A percentile compares a stretch with the other conserved stretches of the same genome.
Conservation (phyloP, 23 red algal species). For the Gracilaria gracilis region DNA sequence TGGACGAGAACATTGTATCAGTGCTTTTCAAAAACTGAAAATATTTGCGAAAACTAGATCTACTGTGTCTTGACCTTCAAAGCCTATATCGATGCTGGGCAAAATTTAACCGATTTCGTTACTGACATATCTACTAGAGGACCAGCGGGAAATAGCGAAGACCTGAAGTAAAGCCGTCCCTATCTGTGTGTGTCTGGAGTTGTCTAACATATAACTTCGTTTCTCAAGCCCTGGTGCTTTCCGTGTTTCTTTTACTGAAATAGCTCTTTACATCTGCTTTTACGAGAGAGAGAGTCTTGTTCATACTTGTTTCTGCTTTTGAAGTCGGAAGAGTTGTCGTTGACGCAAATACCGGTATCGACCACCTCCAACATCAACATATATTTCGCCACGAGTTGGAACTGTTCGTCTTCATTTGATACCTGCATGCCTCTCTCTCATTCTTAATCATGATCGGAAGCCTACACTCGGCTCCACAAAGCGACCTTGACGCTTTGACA, state of each 20-base stretch:
- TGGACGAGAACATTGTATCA: no score
- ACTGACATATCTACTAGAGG: no score
- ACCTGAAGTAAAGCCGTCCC: not conserved
- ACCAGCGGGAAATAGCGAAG: not conserved
- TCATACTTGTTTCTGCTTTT: not conserved
- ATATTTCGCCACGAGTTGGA: not conserved
- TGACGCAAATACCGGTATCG: not conserved
- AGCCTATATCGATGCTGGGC: no score
- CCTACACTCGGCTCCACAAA: conserved; percentile 39
- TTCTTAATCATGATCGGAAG: conserved; percentile 23
- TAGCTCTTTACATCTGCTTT: no score
- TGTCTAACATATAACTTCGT: not conserved
- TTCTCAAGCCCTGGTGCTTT: not conserved
- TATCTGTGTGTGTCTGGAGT: not conserved
- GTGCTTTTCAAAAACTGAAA: no score
- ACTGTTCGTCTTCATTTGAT: not conserved
- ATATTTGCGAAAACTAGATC: no score
- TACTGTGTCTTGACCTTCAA: no score
- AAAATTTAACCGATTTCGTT: not conserved
- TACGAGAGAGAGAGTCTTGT: no score
- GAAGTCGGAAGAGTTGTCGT: not conserved
- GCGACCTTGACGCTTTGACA: conserved; percentile 1
- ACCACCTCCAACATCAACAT: not conserved
- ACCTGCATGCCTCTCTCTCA: not conserved
- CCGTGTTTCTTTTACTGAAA: not conserved